A percentile compares a stretch with the other conserved stretches of the same genome.
These are phyloP conservation scores for Phlyctochytrium arcticum DNA, from an alignment of 192 early-diverging fungal genomes.

Conservation along the genomic window DNA sequence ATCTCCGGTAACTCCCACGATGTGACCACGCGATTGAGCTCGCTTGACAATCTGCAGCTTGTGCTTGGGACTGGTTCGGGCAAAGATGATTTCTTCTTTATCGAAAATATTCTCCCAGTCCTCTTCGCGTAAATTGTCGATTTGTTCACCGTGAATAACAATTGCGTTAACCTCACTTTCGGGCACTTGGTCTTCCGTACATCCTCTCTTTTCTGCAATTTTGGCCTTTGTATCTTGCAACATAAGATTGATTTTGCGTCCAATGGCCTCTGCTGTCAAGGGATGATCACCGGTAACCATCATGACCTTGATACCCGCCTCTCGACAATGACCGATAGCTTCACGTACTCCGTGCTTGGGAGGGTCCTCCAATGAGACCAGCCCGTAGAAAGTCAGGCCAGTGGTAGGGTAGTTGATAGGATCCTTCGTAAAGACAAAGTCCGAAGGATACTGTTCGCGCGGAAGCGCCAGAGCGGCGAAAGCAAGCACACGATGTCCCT, in stretches of 20 bases:
- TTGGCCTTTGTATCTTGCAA: constrained; percentile 79
- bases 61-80: constrained; percentile 92
- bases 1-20: constrained; percentile 96
- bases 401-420: constrained; percentile 64
- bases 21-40: constrained; percentile 88
- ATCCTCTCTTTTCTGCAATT: constrained; percentile 66
- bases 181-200: constrained; percentile 52
- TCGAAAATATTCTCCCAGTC: constrained; percentile 94
- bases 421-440: constrained; percentile 74
- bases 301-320: constrained; percentile 93
- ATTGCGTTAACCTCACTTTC: constrained; percentile 85
- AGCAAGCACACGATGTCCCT: constrained; percentile 91
- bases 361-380: constrained; percentile 91
- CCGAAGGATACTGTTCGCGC: constrained; percentile 62
- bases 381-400: constrained; percentile 34
- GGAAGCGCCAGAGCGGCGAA: constrained; percentile 80
- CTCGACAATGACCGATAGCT: constrained; percentile 88
- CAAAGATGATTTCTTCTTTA: constrained; percentile 95
- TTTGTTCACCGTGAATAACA: constrained; percentile 88
- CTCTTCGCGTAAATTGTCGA: constrained; percentile 71
- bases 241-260: constrained; percentile 93
- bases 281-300: constrained; percentile 99
- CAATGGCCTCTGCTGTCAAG: constrained; percentile 92
- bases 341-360: constrained; percentile 99
- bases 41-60: constrained; percentile 95